Evolutionary conservation across 352 stramenopile species (phyloP).

Genomic region (Pythium vanterpoolii): DNA sequence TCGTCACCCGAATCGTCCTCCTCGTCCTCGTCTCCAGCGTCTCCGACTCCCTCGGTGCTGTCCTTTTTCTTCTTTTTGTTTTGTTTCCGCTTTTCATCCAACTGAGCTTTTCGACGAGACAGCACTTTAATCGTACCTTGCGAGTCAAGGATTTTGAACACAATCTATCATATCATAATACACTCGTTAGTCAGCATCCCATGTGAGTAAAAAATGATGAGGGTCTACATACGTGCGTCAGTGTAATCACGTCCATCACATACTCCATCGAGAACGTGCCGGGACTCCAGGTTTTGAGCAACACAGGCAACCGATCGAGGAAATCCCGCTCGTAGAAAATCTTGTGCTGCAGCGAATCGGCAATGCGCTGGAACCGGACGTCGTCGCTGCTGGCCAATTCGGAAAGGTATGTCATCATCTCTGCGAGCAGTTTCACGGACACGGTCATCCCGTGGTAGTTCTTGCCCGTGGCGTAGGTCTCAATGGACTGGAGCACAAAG

Average conservation of each 20-base stretch:
- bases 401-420: constrained; percentile 86
- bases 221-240: constrained; percentile 66
- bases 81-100: constrained; percentile 46
- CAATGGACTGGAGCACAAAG: constrained; percentile 86
- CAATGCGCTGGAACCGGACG: constrained; percentile 73
- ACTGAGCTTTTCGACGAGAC: constrained; percentile 57
- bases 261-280: constrained; percentile 63
- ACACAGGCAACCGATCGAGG: constrained; percentile 72
- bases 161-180: constrained; percentile 50
- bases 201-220: neutral
- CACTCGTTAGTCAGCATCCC: neutral
- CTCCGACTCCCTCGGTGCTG: constrained; percentile 28
- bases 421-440: constrained; percentile 67
- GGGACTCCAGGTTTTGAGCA: constrained; percentile 78
- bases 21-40: constrained; percentile 32
- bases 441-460: constrained; percentile 84
- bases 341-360: constrained; percentile 85
- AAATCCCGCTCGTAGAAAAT: constrained; percentile 89
- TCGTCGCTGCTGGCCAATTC: constrained; percentile 73
- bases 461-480: constrained; percentile 78
- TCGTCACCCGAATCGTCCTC: constrained; percentile 67
- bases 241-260: constrained; percentile 75
- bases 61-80: constrained; percentile 48
- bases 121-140: constrained; percentile 86
- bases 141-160: constrained; percentile 83